Evolutionary conservation across 495 filamentous ascomycete genomes (phyloP).

Genomic region (Penicillium longicatenatum): DNA sequence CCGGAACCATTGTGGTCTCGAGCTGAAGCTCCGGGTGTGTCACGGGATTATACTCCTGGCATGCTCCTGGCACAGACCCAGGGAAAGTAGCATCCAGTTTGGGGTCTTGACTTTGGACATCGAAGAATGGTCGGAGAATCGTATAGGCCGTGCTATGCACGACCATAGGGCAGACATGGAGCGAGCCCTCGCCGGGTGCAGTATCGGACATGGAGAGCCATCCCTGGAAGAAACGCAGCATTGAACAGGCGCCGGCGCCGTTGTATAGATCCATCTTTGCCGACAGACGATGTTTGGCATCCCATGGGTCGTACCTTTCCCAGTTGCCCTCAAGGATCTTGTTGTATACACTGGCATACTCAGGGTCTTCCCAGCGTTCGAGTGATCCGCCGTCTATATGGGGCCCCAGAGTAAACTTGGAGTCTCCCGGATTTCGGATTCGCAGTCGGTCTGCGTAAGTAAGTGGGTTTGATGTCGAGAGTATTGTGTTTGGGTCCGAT

Average conservation of each 20-base stretch:
- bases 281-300: slow-evolving; percentile 65
- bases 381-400: slow-evolving; percentile 84
- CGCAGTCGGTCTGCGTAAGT: slow-evolving; percentile 82
- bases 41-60: slow-evolving; percentile 71
- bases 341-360: slow-evolving; percentile 76
- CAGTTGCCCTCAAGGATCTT: slow-evolving; percentile 73
- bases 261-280: slow-evolving; percentile 79
- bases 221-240: slow-evolving; percentile 87
- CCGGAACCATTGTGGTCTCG: slow-evolving; percentile 70
- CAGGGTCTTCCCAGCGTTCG: slow-evolving; percentile 82
- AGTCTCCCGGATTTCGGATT: slow-evolving; percentile 64
- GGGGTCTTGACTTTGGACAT: slow-evolving; percentile 48
- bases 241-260: slow-evolving; percentile 78
- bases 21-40: slow-evolving; percentile 81
- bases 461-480: slow-evolving; percentile 68
- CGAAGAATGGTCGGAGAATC: slow-evolving; percentile 85
- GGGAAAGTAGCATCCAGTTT: slow-evolving; percentile 56
- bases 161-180: slow-evolving; percentile 81
- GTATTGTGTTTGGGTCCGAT: slow-evolving; percentile 55
- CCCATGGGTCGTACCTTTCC: slow-evolving; percentile 83
- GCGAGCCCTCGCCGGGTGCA: slow-evolving; percentile 72
- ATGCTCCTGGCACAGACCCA: slow-evolving; percentile 72
- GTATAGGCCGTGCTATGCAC: slow-evolving; percentile 75
- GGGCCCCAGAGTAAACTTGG: slow-evolving; percentile 79
- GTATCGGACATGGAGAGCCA: slow-evolving; percentile 81